Conservation (phyloP, 2,329 filamentous ascomycete genomes). For the Fusarium tjaetaba region DNA sequence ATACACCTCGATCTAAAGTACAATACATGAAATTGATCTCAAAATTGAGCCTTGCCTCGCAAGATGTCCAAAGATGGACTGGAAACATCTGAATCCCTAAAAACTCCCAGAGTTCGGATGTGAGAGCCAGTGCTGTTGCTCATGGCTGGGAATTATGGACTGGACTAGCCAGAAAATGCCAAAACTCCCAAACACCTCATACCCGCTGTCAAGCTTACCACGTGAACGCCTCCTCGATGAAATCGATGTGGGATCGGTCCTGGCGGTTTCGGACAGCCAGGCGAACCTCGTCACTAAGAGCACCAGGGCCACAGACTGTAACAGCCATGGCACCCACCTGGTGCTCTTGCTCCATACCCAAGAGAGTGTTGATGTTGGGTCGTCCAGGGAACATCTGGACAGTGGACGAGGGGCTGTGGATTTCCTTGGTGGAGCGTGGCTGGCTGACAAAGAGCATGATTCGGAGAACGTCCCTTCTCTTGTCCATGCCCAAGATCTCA, state of each 20-base stretch:
- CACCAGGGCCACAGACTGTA: conserved; percentile 78
- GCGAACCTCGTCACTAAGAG: conserved; percentile 79
- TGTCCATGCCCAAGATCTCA: conserved; percentile 78
- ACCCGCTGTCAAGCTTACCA: conserved; percentile 52
- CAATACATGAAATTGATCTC: conserved; percentile 37
- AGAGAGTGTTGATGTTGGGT: conserved; percentile 77
- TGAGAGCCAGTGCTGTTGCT: not conserved
- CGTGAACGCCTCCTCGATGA: conserved; percentile 81
- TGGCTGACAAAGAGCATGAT: conserved; percentile 83
- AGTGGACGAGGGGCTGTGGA: conserved; percentile 78
- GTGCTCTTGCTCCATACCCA: conserved; percentile 78
- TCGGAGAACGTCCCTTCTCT: conserved; percentile 76
- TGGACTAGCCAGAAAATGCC: conserved; percentile 14
- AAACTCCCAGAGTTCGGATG: conserved; percentile 1
- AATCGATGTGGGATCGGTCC: conserved; percentile 74
- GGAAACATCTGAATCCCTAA: conserved; percentile 8
- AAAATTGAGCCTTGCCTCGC: conserved; percentile 30
- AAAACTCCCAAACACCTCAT: conserved; percentile 2
- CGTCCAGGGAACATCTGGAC: conserved; percentile 88
- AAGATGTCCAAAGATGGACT: conserved; percentile 30
- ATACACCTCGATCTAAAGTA: conserved; percentile 37
- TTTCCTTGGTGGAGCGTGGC: conserved; percentile 80
- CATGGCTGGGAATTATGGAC: not conserved
- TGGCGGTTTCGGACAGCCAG: conserved; percentile 72
- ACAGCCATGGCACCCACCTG: conserved; percentile 80